Percentiles rank a stretch among this genome's conserved stretches.
Conservation (phyloP, 1,284 basidiomycete species). For the Tylopilus sp. region DNA sequence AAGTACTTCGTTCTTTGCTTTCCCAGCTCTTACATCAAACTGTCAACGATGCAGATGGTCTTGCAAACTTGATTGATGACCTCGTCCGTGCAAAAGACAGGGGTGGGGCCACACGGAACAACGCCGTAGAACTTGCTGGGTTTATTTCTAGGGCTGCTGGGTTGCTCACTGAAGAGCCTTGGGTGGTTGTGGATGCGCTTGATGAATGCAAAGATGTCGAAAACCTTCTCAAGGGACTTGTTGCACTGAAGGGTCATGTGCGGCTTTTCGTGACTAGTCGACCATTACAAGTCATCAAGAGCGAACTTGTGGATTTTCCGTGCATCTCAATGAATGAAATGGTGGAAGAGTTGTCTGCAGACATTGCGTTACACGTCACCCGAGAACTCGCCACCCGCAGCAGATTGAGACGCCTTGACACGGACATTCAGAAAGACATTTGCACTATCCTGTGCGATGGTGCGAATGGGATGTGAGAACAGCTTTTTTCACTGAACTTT, state of each 20-base stretch:
- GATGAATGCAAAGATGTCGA: conserved; percentile 22
- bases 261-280: conserved; percentile 28
- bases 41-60: no score
- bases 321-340: conserved; percentile 15
- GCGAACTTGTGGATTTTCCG: neutral
- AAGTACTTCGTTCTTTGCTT: no score
- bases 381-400: conserved; percentile 21
- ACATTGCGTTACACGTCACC: conserved; percentile 18
- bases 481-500: no score
- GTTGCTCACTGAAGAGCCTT: neutral
- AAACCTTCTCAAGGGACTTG: neutral
- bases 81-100: no score
- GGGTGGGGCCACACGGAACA: no score
- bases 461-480: conserved; percentile 20
- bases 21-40: no score
- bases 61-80: no score
- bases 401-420: conserved; percentile 2
- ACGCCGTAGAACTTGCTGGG: no score
- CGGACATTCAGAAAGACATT: conserved; percentile 18
- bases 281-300: conserved; percentile 16
- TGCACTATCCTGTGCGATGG: neutral
- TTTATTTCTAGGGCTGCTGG: no score
- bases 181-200: conserved; percentile 21
- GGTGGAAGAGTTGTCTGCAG: conserved; percentile 2
- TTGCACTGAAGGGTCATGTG: neutral